A percentile compares a stretch with the other conserved stretches of the same genome.
Evolutionary conservation across 768 basidiomycete species (phyloP).

Genomic region (Pleurotus ostreatus): DNA sequence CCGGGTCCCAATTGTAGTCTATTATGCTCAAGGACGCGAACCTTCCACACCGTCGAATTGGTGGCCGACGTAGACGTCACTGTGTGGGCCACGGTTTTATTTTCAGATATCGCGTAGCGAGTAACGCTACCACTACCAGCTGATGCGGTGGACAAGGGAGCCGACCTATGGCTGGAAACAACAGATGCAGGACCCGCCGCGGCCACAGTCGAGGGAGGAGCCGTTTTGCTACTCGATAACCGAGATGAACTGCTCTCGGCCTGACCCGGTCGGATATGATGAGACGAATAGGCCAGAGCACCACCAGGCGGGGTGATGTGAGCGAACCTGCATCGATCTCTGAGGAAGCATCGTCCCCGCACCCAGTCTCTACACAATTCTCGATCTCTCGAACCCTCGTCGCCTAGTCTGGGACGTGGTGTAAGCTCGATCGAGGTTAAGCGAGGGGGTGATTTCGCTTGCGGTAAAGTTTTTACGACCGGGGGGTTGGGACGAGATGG

Average conservation of each 20-base stretch:
- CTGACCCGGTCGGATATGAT: neutral
- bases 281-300: neutral
- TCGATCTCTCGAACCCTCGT: too few relatives aligned
- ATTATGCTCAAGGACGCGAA: constrained; percentile 50
- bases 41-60: constrained; percentile 10
- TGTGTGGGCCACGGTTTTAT: constrained; percentile 4
- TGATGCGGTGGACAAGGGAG: neutral
- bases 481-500: neutral
- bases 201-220: neutral
- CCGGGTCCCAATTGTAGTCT: constrained; percentile 56
- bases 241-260: neutral
- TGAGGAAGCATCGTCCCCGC: constrained; percentile 20
- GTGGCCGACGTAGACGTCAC: neutral
- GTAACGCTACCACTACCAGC: neutral
- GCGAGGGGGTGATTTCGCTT: too few relatives aligned
- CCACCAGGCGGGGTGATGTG: constrained; percentile 22
- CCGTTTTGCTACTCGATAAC: neutral
- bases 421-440: too few relatives aligned
- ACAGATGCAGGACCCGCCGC: neutral
- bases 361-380: constrained; percentile 23
- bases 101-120: neutral
- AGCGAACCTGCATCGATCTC: constrained; percentile 22
- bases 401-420: too few relatives aligned
- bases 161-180: neutral
- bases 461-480: too few relatives aligned